phyloP scores from a whole-genome alignment of 2,329 filamentous ascomycete genomes.

The Tolypocladium tropicale region DNA sequence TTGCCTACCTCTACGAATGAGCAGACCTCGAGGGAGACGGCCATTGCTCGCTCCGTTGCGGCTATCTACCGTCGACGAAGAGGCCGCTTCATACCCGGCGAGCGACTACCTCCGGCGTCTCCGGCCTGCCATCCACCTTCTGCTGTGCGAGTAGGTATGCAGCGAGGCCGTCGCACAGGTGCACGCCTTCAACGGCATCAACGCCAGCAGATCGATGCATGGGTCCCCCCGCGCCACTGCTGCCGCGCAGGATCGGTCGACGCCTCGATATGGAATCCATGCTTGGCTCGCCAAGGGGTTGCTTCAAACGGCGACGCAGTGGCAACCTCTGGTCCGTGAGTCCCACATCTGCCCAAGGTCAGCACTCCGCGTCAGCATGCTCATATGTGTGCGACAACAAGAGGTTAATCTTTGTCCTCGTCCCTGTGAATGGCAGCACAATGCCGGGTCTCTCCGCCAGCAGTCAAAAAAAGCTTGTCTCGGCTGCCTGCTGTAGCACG shows the following conservation, averaged over 20 bases:
- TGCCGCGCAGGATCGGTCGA: background rate
- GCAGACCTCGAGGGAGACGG: background rate
- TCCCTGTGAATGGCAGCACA: background rate
- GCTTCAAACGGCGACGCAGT: background rate
- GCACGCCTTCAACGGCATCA: too few species aligned
- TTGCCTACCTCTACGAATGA: too few species aligned
- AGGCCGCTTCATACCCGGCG: background rate
- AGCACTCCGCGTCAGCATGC: background rate
- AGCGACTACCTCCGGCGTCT: too few species aligned
- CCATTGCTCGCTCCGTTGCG: too few species aligned
- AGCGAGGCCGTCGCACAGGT: too few species aligned
- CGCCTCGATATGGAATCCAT: background rate
- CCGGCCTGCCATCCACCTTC: too few species aligned
- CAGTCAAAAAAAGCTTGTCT: background rate
- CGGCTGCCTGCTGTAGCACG: background rate
- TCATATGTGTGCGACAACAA: background rate
- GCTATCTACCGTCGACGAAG: too few species aligned
- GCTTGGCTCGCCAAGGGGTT: background rate
- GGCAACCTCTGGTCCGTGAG: background rate
- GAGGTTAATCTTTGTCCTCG: background rate
- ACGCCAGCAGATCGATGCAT: background rate
- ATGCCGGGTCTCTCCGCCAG: background rate
- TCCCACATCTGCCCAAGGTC: background rate
- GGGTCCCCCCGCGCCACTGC: background rate
- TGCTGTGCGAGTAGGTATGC: too few species aligned